phyloP scores from a whole-genome alignment of 2,329 filamentous ascomycete genomes.

The Colletotrichum musae region DNA sequence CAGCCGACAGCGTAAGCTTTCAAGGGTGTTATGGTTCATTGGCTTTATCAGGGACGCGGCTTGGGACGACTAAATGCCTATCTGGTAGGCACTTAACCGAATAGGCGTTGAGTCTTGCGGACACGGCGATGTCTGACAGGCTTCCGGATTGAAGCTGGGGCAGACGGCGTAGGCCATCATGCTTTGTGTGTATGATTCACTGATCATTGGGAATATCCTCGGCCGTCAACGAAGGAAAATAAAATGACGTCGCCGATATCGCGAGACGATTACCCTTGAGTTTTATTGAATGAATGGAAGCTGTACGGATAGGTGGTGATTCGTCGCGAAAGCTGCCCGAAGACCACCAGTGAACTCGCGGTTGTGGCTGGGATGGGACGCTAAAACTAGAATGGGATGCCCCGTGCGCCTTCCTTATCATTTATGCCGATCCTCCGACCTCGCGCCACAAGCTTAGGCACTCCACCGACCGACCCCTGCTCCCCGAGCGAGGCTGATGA shows the following conservation, averaged over 20 bases:
- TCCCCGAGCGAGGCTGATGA: constrained; percentile 36
- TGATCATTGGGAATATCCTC: constrained; percentile 31
- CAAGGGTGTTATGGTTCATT: constrained; percentile 16
- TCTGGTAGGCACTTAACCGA: constrained; percentile 15
- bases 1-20: constrained; percentile 32
- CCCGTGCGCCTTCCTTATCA: constrained; percentile 31
- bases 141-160: constrained; percentile 35
- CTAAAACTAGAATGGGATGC: constrained; percentile 1
- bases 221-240: constrained; percentile 38
- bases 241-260: constrained; percentile 34
- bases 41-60: constrained; percentile 33
- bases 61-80: constrained; percentile 36
- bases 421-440: constrained; percentile 28
- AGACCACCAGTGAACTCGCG: not conserved
- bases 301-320: not conserved
- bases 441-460: constrained; percentile 35
- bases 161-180: constrained; percentile 24
- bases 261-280: not conserved
- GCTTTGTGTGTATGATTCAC: constrained; percentile 40
- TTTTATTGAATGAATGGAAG: not conserved
- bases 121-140: constrained; percentile 32
- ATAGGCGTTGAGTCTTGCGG: constrained; percentile 40
- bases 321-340: not conserved
- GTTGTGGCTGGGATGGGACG: not conserved
- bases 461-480: constrained; percentile 29